Percentiles rank a stretch among this genome's conserved stretches.
These are phyloP conservation scores for Arachnomyces sp. DNA, from an alignment of 2,329 filamentous ascomycete genomes.

Conservation along the genomic window DNA sequence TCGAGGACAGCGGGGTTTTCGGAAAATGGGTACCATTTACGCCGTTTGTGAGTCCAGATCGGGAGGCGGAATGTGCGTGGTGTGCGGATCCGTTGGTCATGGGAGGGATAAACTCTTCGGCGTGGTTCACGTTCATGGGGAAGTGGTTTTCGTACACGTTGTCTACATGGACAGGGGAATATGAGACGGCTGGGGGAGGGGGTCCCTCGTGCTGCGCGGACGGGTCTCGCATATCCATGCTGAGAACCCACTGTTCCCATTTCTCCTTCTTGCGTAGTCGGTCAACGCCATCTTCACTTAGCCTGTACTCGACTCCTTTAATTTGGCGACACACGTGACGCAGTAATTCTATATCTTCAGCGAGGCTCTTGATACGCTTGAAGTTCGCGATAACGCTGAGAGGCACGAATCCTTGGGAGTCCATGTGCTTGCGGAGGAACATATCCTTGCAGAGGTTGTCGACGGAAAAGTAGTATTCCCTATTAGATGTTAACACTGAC, in stretches of 20 bases:
- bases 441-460: slow-evolving; percentile 92
- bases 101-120: slow-evolving; percentile 18
- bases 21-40: slow-evolving; percentile 25
- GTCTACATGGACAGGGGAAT: slow-evolving; percentile 13
- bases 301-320: slow-evolving; percentile 61
- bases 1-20: slow-evolving; percentile 52
- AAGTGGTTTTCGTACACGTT: slow-evolving; percentile 34
- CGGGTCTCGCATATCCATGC: slow-evolving; percentile 61
- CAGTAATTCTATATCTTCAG: slow-evolving; percentile 63
- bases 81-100: slow-evolving; percentile 23
- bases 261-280: slow-evolving; percentile 64
- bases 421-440: slow-evolving; percentile 84
- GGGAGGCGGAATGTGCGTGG: slow-evolving; percentile 9
- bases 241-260: slow-evolving; percentile 74
- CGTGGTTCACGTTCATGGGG: slow-evolving; percentile 20
- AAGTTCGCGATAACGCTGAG: slow-evolving; percentile 75
- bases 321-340: slow-evolving; percentile 68
- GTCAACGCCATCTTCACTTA: slow-evolving; percentile 69
- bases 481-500: slow-evolving; percentile 35
- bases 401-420: slow-evolving; percentile 84
- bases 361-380: slow-evolving; percentile 69
- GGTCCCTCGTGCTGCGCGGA: slow-evolving; percentile 67
- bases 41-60: slow-evolving; percentile 33
- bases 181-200: slow-evolving; percentile 33
- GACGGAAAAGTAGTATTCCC: slow-evolving; percentile 95